Evolutionary conservation across 352 stramenopile species (phyloP), one percentile per base, ranked within the genome.

Genomic region (Phytophthora kernoviae): DNA sequence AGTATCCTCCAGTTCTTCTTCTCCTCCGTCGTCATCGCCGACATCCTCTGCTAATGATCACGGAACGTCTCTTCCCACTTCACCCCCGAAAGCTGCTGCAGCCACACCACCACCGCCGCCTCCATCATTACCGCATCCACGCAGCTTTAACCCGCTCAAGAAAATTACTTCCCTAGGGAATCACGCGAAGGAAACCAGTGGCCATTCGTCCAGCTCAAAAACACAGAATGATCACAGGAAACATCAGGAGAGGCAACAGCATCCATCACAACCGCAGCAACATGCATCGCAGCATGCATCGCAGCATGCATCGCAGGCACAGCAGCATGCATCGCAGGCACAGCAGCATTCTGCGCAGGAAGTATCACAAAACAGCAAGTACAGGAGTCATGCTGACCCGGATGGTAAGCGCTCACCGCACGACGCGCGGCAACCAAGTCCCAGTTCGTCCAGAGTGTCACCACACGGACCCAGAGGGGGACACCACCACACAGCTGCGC

Each of bases 111-210:
- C 65, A 27, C 30, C 33, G n/a, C 12, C 60, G 39, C 21, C 41
- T 40, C 54, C 65, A 26, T 22, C 58, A 44, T 55, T 66, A 18
- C 54, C 64, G n/a, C 63, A 66, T 24, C 61, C 68, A 21, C 78
- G 78, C 59, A 78, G 51, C 51, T 84, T 87, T 43, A 87, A 83
- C 48, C 77, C 77, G 26, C 57, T 87, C 22, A 87, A 87, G 62
- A 89, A 89, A 53, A 86, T 89, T 48, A 72, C 73, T 33, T 62
- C 67, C 14, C 58, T 84, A 7, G 66, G 69, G 17, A 73, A 58
- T 22, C 73, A 84, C 27, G 57, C 62, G 7, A 84, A 83, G 57
- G 76, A 86, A 21, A 83, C 71, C 30, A 70, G 55, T 22, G 56
- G 37, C 41, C 77, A 68, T 48, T 36, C 33, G 14, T 17, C 58